Evolutionary conservation across 2,329 filamentous ascomycete genomes (phyloP), one percentile per base, ranked within the genome.

Genomic region (Ceratocystiopsis brevicomis): DNA sequence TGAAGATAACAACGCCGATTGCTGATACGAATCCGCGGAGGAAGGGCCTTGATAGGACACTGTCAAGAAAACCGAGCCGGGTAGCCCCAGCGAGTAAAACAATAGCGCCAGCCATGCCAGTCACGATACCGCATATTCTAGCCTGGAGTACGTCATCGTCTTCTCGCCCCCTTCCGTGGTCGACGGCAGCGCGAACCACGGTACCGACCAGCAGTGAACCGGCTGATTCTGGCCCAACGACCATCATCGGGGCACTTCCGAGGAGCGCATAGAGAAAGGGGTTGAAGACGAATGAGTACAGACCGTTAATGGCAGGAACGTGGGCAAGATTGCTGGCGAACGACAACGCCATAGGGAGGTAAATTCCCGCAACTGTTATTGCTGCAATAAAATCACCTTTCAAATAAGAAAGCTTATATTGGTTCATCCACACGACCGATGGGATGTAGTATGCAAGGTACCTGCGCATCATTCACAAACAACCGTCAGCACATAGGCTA

Each of bases 351-450:
- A 98, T 95, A 42, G 90, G 90, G 35, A 98, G 81, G 59, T 98
- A 98, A 64, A 98, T 90, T 21, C 87, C 94, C n/a, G 88, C 84
- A 65, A 98, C 80, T n/a, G 90, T 96, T 49, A 96, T 59, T 40
- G 88, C 87, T 10, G 88, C 81, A 14, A 93, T 67, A 16, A 96
- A 63, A 59, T 98, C 90, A 40, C 90, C 90, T 52, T 79, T 75
- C 40, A 96, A 60, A 60, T 83, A 94, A 4, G 75, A 72, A 70
- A 76, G 78, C 52, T 73, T 76, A 61, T 98, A 98, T 61, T 94
- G 84, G 42, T 68, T 69, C 48, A 93, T 79, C 90, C 90, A 98
- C 50, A 80, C 86, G 50, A 94, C 65, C 48, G 87, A 83, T 0
- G 90, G 90, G 39, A 98, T 67, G 57, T 98, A 98, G 64, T 98